phyloP scores from a whole-genome alignment of 192 early-diverging fungal species.

The Phlyctochytrium bullatum region DNA sequence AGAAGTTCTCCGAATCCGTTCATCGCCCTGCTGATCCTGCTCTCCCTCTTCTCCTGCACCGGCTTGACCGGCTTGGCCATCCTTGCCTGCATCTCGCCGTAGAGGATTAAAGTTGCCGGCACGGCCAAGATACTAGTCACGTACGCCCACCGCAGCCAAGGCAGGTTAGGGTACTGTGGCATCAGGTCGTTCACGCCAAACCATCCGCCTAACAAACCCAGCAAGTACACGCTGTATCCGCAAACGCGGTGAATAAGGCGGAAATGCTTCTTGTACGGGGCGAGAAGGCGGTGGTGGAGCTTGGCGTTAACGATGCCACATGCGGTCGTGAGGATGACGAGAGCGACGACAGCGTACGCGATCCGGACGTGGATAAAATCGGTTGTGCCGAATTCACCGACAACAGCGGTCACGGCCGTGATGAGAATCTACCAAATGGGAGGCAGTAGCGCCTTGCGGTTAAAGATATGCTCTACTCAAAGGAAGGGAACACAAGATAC shows the following conservation, averaged over 20 bases:
- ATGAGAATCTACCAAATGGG: slow-evolving; percentile 30
- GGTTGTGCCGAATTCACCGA: slow-evolving; percentile 29
- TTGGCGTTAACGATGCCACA: not conserved
- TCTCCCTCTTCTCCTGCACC: slow-evolving; percentile 4
- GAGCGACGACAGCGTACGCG: slow-evolving; percentile 21
- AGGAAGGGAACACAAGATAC: no score
- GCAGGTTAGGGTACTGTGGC: not conserved
- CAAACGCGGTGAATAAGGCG: slow-evolving; percentile 10
- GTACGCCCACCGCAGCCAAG: slow-evolving; percentile 7
- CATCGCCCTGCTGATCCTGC: not conserved
- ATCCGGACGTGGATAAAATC: slow-evolving; percentile 24
- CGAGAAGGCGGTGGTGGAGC: not conserved
- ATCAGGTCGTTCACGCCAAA: slow-evolving; percentile 27
- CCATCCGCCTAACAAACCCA: slow-evolving; percentile 27
- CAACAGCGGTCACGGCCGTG: slow-evolving; percentile 28
- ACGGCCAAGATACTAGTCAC: slow-evolving; percentile 7
- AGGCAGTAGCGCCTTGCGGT: not conserved
- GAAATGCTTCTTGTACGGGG: not conserved
- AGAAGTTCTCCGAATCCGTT: no score
- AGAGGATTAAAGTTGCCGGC: slow-evolving; percentile 14
- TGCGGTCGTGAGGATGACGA: slow-evolving; percentile 9
- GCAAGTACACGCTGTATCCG: slow-evolving; percentile 28
- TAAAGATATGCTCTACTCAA: no score
- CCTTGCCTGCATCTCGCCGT: slow-evolving; percentile 11
- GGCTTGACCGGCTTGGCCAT: not conserved